Percentiles rank a stretch among this genome's conserved stretches.
These are phyloP conservation scores for Penicillium manginii DNA, from an alignment of 495 filamentous ascomycete genomes.

Conservation along the genomic window DNA sequence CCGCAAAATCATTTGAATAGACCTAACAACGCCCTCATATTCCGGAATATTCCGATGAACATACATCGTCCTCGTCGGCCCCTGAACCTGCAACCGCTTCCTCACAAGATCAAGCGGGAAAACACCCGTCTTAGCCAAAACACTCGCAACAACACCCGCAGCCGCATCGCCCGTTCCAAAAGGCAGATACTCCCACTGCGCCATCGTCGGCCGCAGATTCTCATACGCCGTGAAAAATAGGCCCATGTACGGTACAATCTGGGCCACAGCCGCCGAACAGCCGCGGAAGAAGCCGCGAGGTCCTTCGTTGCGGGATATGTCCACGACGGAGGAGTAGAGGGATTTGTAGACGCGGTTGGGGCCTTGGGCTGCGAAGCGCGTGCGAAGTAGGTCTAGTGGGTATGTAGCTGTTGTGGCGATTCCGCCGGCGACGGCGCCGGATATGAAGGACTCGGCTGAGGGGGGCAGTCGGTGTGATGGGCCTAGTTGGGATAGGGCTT, in stretches of 20 bases:
- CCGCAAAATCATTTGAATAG: conserved; percentile 66
- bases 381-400: conserved; percentile 90
- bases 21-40: conserved; percentile 69
- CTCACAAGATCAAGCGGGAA: conserved; percentile 94
- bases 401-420: conserved; percentile 84
- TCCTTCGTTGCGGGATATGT: conserved; percentile 80
- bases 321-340: conserved; percentile 63
- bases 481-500: conserved; percentile 57
- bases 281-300: conserved; percentile 82
- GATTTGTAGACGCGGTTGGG: conserved; percentile 77
- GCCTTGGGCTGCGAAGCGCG: conserved; percentile 93
- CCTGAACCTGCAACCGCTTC: conserved; percentile 94
- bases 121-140: conserved; percentile 83
- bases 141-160: conserved; percentile 75
- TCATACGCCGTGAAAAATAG: conserved; percentile 94
- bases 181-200: conserved; percentile 57
- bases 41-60: conserved; percentile 87
- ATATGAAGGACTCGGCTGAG: conserved; percentile 71
- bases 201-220: conserved; percentile 57
- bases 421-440: conserved; percentile 80
- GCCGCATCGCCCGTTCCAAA: conserved; percentile 80
- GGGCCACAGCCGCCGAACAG: conserved; percentile 73
- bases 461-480: conserved; percentile 56
- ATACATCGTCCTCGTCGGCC: conserved; percentile 76
- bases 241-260: conserved; percentile 96